Percentiles rank a stretch among this genome's conserved stretches.
Evolutionary conservation across 768 basidiomycete genomes (phyloP).

Genomic region (Chiua virens): DNA sequence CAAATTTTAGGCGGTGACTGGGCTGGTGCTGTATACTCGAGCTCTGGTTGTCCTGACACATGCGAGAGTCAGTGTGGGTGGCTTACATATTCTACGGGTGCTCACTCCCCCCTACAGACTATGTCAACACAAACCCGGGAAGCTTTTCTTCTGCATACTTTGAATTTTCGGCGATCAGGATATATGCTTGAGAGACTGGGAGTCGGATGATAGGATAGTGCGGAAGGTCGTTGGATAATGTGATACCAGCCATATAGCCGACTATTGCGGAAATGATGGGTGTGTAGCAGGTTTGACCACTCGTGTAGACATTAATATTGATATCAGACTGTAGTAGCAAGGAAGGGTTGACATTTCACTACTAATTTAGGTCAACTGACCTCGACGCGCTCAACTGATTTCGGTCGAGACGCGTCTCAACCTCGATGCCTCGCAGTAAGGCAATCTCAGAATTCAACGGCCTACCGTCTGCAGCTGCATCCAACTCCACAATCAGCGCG

Average conservation of each 20-base stretch:
- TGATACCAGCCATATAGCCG: constrained; percentile 7
- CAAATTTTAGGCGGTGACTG: constrained; percentile 51
- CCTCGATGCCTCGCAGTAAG: constrained; percentile 14
- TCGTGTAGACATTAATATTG: too few relatives aligned
- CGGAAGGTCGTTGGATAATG: not conserved
- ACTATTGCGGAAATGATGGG: too few relatives aligned
- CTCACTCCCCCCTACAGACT: constrained; percentile 34
- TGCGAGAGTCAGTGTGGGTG: constrained; percentile 47
- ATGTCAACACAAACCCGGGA: constrained; percentile 45
- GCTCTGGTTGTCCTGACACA: constrained; percentile 52
- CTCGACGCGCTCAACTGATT: not conserved
- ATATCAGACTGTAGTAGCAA: too few relatives aligned
- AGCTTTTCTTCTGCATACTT: constrained; percentile 73
- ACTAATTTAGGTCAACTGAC: constrained; percentile 12
- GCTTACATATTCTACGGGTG: not conserved
- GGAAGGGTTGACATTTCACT: too few relatives aligned
- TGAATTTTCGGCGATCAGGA: constrained; percentile 60
- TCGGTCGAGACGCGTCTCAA: not conserved
- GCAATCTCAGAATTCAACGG: not conserved
- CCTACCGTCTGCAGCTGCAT: not conserved
- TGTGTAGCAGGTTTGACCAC: too few relatives aligned
- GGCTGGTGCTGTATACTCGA: constrained; percentile 49
- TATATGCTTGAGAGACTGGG: constrained; percentile 39
- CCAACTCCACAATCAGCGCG: not conserved
- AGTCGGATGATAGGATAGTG: not conserved